Evolutionary conservation across 1,284 basidiomycete species (phyloP).

Genomic region (Trichosporon ovoides): DNA sequence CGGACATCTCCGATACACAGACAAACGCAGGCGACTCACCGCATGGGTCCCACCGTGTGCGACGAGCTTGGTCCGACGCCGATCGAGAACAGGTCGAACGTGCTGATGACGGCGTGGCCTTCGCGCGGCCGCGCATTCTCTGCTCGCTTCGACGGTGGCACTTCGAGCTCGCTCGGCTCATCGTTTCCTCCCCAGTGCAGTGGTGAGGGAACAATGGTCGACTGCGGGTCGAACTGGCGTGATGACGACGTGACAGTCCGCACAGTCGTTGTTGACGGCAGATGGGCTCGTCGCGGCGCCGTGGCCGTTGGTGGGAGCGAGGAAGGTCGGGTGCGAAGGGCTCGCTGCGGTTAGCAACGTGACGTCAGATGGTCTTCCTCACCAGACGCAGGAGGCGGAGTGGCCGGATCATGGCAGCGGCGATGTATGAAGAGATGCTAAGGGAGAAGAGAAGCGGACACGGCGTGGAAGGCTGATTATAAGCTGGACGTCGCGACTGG

Average conservation of each 20-base stretch:
- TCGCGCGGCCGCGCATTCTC: constrained; percentile 19
- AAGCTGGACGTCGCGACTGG: no score
- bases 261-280: not conserved
- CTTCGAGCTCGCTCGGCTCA: constrained; percentile 2
- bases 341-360: not conserved
- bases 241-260: not conserved
- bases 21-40: constrained; percentile 26
- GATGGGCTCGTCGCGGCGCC: not conserved
- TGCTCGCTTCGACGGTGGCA: constrained; percentile 19
- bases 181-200: not conserved
- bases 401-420: not conserved
- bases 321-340: not conserved
- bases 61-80: constrained; percentile 55
- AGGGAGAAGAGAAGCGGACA: not conserved
- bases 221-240: constrained; percentile 1
- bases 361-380: not conserved
- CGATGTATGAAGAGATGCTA: not conserved
- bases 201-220: constrained; percentile 1
- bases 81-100: constrained; percentile 90
- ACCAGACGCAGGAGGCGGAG: not conserved
- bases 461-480: no score
- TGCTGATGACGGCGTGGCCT: constrained; percentile 87
- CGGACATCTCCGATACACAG: not conserved
- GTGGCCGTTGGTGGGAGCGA: not conserved
- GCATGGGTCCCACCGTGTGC: constrained; percentile 84